Base-by-base conservation (phyloP, 1,139 yeast genomes). In the Yamadazyma siamensis region DNA sequence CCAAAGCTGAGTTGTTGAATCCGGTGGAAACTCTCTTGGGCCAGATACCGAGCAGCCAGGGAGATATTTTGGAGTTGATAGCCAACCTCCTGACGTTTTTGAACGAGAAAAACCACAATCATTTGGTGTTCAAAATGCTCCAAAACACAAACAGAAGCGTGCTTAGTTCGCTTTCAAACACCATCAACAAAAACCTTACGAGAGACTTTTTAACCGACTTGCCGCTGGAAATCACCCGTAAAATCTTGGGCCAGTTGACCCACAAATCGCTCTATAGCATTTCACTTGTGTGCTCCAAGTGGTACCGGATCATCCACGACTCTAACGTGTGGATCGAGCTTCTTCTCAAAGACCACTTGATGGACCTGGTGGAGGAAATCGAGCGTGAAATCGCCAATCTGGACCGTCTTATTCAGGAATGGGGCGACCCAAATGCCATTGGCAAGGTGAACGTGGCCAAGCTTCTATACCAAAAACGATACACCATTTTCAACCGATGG, bases 191-290 rank as follows among this genome's bases (percentile, higher is more conserved):
- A 21, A 73, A 81, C 13, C 69, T 91, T 48, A 75, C 76, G 43
- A 72, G 94, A 43, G 97, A 91, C 50, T 60, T 91, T 26, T 55
- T 91, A 10, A 57, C 78, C 14, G 64, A 72, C 33, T 59, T 91
- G 15, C 98, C 99, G 0, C 52, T 75, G 3, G 97, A 91, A 51
- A 65, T 91, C n/a, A 59, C 88, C 2, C 64, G 75, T 45, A 72
- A 78, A 31, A 77, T 91, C n/a, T 63, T 94, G 32, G 61, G 74
- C 2, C 71, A 75, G 36, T 63, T 91, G 31, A 94, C 86, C 47
- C 72, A 75, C 42, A 54, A 63, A 32, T 76, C 94, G 3, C 65
- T 91, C 24, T 64, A 80, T 27, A 67, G 73, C 5, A 74, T 83
- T 4, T 62, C 87, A 2, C 63, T 67, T 37, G 95, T 88, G 1